A percentile compares a stretch with the other conserved stretches of the same genome.
These are phyloP conservation scores for Dactylorhiza incarnata DNA, from an alignment of 106 monocot species.

Conservation along the genomic window DNA sequence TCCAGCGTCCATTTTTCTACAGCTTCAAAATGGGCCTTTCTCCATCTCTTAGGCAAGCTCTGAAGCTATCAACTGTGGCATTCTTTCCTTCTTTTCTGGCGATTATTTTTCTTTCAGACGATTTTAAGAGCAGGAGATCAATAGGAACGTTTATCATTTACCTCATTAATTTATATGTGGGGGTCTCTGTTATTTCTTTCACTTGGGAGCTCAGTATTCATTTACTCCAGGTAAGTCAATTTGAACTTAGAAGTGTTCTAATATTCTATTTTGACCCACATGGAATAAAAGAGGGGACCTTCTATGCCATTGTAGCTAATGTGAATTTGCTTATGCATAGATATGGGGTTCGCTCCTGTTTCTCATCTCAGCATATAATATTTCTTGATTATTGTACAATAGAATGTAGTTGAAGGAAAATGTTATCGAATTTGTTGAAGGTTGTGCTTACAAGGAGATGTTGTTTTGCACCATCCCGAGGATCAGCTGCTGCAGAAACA, in stretches of 20 bases:
- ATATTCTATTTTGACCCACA: background rate
- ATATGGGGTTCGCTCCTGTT: background rate
- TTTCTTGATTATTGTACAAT: background rate
- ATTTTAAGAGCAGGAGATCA: constrained; percentile 34
- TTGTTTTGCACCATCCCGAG: constrained; percentile 71
- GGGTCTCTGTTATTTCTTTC: constrained; percentile 42
- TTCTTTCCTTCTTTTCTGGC: constrained; percentile 43
- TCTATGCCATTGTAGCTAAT: background rate
- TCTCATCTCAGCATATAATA: background rate
- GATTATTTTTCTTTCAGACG: constrained; percentile 32
- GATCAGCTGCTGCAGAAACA: constrained; percentile 91
- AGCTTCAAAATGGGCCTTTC: constrained; percentile 78
- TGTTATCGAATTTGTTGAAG: constrained; percentile 23
- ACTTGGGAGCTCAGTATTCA: constrained; percentile 87
- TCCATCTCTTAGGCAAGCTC: constrained; percentile 43
- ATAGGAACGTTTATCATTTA: constrained; percentile 34
- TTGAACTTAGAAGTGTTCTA: background rate
- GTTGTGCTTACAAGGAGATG: constrained; percentile 79
- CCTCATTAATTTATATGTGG: constrained; percentile 45
- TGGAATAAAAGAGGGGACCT: background rate
- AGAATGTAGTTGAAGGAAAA: background rate
- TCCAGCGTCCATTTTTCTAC: constrained; percentile 93
- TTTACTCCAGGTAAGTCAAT: constrained; percentile 62
- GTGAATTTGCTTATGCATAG: background rate
- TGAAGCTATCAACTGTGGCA: constrained; percentile 56